These are phyloP conservation scores for Pistacia vera DNA, from an alignment of 345 rosid genomes.

Conservation along the genomic window DNA sequence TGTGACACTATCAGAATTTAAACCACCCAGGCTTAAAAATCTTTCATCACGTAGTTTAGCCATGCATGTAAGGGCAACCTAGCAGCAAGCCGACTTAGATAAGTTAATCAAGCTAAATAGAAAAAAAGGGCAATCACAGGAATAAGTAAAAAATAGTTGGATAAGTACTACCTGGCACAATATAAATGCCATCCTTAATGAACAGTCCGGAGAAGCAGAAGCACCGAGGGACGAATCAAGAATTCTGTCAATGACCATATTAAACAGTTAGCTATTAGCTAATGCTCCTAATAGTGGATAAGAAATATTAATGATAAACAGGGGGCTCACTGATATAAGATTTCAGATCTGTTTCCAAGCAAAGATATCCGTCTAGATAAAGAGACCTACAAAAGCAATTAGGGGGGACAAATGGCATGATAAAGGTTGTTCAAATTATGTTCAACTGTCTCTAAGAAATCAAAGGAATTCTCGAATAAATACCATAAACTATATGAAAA, in stretches of 20 bases:
- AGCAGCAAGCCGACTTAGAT: slow-evolving; percentile 24
- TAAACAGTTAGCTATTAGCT: slow-evolving; percentile 34
- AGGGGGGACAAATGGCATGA: slow-evolving; percentile 10
- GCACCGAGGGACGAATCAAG: slow-evolving; percentile 91
- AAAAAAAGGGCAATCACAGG: not conserved
- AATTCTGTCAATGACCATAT: slow-evolving; percentile 55
- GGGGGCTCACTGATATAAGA: slow-evolving; percentile 71
- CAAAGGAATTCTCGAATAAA: not conserved
- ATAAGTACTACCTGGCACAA: slow-evolving; percentile 62
- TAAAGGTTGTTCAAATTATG: not conserved
- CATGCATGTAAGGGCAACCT: slow-evolving; percentile 99
- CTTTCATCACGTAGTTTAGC: slow-evolving; percentile 94
- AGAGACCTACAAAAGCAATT: slow-evolving; percentile 53
- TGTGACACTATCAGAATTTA: slow-evolving; percentile 72
- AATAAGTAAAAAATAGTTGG: slow-evolving; percentile 1
- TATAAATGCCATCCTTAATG: slow-evolving; percentile 85
- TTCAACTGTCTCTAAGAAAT: not conserved
- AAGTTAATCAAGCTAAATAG: not conserved
- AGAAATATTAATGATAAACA: slow-evolving; percentile 12
- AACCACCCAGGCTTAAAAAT: slow-evolving; percentile 60
- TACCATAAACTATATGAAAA: slow-evolving; percentile 1
- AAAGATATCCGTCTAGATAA: slow-evolving; percentile 76
- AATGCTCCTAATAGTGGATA: slow-evolving; percentile 19
- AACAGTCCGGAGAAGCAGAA: slow-evolving; percentile 94
- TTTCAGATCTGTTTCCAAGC: slow-evolving; percentile 74